These are phyloP conservation scores for Silene conica DNA, from an alignment of 148 eudicot species.

Conservation along the genomic window DNA sequence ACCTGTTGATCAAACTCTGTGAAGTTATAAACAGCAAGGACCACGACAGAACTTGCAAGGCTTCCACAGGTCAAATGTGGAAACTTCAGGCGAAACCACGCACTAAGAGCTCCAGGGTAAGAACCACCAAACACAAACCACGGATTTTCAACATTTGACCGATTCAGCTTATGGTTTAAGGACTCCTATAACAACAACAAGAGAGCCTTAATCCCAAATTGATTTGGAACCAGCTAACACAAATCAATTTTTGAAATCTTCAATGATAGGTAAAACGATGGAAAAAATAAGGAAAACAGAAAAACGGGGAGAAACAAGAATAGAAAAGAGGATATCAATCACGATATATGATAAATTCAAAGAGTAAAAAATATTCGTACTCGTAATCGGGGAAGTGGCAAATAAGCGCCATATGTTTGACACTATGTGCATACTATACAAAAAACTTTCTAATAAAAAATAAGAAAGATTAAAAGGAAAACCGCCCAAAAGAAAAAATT, in stretches of 20 bases:
- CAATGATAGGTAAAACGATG: slow-evolving; percentile 75
- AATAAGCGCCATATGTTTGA: too few relatives aligned
- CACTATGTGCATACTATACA: too few relatives aligned
- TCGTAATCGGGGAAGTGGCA: too few relatives aligned
- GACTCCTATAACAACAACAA: slow-evolving; percentile 41
- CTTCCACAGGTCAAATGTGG: slow-evolving; percentile 99
- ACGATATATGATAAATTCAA: too few relatives aligned
- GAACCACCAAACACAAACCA: slow-evolving; percentile 96
- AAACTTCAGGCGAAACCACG: slow-evolving; percentile 96
- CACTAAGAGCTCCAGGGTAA: slow-evolving; percentile 98
- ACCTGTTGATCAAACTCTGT: slow-evolving; percentile 96
- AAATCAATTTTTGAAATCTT: slow-evolving; percentile 22
- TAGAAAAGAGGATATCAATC: too few relatives aligned
- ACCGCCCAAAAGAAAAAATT: not conserved
- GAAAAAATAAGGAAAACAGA: slow-evolving; percentile 29
- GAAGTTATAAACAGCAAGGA: slow-evolving; percentile 71
- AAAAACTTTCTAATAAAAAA: too few relatives aligned
- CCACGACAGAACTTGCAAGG: slow-evolving; percentile 94
- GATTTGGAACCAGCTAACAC: too few relatives aligned
- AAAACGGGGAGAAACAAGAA: not conserved
- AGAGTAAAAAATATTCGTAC: too few relatives aligned
- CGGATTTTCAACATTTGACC: slow-evolving; percentile 64
- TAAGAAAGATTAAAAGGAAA: too few relatives aligned
- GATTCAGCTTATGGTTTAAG: slow-evolving; percentile 58
- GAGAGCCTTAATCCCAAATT: slow-evolving; percentile 38